phyloP scores from a whole-genome alignment of 192 early-diverging fungal species.

The Backusella circina region DNA sequence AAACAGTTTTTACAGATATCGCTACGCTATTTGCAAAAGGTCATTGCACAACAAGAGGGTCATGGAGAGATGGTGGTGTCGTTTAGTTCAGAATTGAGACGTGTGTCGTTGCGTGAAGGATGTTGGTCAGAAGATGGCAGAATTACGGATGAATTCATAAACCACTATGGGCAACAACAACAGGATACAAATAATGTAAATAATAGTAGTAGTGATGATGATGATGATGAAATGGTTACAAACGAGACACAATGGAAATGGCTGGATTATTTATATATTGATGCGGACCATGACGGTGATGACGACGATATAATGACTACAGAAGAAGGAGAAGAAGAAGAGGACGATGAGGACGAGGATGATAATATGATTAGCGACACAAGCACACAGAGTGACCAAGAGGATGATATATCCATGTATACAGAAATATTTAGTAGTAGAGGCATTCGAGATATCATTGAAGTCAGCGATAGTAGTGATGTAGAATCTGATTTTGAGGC shows the following conservation, averaged over 20 bases:
- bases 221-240: not conserved
- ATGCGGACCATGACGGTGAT: not conserved
- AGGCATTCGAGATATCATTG: not conserved
- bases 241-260: not conserved
- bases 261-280: not conserved
- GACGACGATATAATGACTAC: not conserved
- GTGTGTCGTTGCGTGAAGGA: not conserved
- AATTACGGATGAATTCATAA: not conserved
- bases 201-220: not conserved
- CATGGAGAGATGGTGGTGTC: not conserved
- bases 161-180: not conserved
- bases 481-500: not conserved
- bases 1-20: slow-evolving; percentile 10
- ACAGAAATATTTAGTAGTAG: not conserved
- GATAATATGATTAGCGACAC: not conserved
- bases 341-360: not conserved
- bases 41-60: not conserved
- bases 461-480: slow-evolving; percentile 23
- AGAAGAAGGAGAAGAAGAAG: not conserved
- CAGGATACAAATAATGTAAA: not conserved
- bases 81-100: not conserved
- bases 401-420: slow-evolving; percentile 10
- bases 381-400: slow-evolving; percentile 3
- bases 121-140: not conserved
- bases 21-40: not conserved